Percentiles rank a stretch among this genome's conserved stretches.
Evolutionary conservation across 306 rosid species (phyloP).

Genomic region (Lathyrus tuberosus): DNA sequence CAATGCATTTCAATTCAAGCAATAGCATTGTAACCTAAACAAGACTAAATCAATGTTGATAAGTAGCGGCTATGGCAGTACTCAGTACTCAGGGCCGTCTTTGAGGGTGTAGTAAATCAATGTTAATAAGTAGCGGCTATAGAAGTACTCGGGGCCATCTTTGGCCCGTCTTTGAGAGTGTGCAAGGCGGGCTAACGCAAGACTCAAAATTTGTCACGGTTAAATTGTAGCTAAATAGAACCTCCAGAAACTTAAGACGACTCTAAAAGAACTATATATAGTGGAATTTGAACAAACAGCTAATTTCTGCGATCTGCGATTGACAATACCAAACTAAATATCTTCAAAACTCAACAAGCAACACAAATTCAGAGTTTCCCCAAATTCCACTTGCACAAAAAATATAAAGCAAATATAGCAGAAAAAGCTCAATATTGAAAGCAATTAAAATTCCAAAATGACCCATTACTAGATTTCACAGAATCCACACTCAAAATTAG

Average conservation of each 20-base stretch:
- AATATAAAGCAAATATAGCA: conserved; percentile 6
- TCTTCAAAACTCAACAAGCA: conserved; percentile 39
- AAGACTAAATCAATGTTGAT: not conserved
- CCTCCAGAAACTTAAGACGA: no score
- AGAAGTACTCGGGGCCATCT: no score
- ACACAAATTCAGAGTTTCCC: conserved; percentile 17
- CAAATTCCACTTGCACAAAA: conserved; percentile 20
- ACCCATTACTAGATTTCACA: conserved; percentile 42
- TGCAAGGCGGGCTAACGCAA: no score
- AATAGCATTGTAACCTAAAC: conserved; percentile 17
- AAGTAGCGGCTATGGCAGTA: not conserved
- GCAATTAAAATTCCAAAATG: conserved; percentile 26
- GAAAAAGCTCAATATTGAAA: conserved; percentile 10
- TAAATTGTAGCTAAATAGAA: not conserved
- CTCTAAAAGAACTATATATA: no score
- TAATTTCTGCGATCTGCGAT: not conserved
- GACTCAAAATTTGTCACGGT: no score
- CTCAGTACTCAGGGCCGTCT: no score
- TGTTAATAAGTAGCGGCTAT: no score
- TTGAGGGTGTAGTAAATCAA: no score
- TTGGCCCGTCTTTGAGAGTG: no score
- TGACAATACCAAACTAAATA: not conserved
- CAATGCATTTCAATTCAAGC: conserved; percentile 32
- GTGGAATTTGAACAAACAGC: not conserved
- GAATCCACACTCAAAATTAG: conserved; percentile 20